These are phyloP conservation scores for Candida morakotiae DNA, from an alignment of 805 yeast species.

Conservation along the genomic window DNA sequence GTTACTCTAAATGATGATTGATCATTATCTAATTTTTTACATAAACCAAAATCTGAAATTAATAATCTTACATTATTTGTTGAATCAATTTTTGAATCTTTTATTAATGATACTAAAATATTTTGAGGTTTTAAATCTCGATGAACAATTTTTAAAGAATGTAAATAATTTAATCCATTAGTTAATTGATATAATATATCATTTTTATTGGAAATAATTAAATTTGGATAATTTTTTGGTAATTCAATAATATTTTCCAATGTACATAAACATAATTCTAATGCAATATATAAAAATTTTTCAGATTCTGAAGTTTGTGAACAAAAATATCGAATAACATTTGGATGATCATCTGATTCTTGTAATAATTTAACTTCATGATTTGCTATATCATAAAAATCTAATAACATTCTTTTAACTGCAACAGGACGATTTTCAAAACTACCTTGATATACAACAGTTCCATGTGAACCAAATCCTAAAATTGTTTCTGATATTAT, in stretches of 20 bases:
- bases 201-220: conserved; percentile 18
- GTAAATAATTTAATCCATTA: conserved; percentile 81
- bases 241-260: conserved; percentile 79
- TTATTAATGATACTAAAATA: conserved; percentile 75
- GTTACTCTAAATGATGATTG: conserved; percentile 93
- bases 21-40: conserved; percentile 86
- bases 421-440: conserved; percentile 95
- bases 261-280: conserved; percentile 87
- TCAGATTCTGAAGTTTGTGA: conserved; percentile 75
- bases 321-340: conserved; percentile 88
- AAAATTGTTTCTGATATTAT: conserved; percentile 68
- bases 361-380: conserved; percentile 85
- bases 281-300: conserved; percentile 84
- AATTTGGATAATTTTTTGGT: conserved; percentile 33
- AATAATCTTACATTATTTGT: conserved; percentile 51
- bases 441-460: conserved; percentile 85
- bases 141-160: conserved; percentile 87
- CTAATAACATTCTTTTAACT: conserved; percentile 87
- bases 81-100: conserved; percentile 23
- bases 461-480: conserved; percentile 96
- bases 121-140: conserved; percentile 94
- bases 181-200: conserved; percentile 62
- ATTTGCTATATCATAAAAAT: conserved; percentile 89
- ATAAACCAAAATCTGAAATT: conserved; percentile 93
- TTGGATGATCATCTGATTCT: conserved; percentile 95